Percentiles rank a stretch among this genome's conserved stretches.
phyloP scores from a whole-genome alignment of 1,284 basidiomycete species.

The Rhodotorula sp. region DNA sequence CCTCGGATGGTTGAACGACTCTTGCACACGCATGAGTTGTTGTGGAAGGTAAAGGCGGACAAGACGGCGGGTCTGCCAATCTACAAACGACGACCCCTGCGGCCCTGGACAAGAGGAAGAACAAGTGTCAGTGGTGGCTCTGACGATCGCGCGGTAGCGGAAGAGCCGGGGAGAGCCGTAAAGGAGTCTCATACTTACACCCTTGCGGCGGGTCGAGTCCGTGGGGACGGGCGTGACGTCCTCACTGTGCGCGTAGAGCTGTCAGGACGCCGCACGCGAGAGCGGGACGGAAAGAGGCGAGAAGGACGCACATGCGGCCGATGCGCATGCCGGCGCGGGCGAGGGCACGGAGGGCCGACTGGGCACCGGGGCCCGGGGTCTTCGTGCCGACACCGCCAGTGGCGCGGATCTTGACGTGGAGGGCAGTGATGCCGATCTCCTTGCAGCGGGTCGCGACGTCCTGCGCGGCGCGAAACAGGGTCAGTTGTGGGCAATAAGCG shows the following conservation, averaged over 20 bases:
- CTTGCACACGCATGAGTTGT: too few relatives aligned
- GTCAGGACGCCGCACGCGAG: background rate
- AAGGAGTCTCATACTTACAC: conserved; percentile 56
- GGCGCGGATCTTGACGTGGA: conserved; percentile 96
- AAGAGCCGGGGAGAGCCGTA: too few relatives aligned
- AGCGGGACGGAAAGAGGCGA: background rate
- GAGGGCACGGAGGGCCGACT: conserved; percentile 95
- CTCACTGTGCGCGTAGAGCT: conserved; percentile 26
- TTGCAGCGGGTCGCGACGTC: conserved; percentile 69
- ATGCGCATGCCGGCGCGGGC: conserved; percentile 99
- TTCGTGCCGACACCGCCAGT: conserved; percentile 99
- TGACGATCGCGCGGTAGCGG: too few relatives aligned
- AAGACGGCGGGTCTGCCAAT: too few relatives aligned
- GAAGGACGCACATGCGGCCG: conserved; percentile 83
- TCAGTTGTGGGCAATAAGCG: too few relatives aligned
- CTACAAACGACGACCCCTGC: too few relatives aligned
- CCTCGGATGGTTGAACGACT: too few relatives aligned
- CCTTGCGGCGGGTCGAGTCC: conserved; percentile 97
- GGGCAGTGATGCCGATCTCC: conserved; percentile 96
- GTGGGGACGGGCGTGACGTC: conserved; percentile 94
- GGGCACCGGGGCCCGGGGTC: conserved; percentile 97
- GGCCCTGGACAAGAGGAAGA: too few relatives aligned
- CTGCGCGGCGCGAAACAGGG: background rate
- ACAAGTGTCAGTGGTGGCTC: too few relatives aligned
- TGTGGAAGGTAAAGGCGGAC: too few relatives aligned